A percentile compares a stretch with the other conserved stretches of the same genome.
Conservation (phyloP, 2,329 filamentous ascomycete genomes). For the Aphanocladium album region DNA sequence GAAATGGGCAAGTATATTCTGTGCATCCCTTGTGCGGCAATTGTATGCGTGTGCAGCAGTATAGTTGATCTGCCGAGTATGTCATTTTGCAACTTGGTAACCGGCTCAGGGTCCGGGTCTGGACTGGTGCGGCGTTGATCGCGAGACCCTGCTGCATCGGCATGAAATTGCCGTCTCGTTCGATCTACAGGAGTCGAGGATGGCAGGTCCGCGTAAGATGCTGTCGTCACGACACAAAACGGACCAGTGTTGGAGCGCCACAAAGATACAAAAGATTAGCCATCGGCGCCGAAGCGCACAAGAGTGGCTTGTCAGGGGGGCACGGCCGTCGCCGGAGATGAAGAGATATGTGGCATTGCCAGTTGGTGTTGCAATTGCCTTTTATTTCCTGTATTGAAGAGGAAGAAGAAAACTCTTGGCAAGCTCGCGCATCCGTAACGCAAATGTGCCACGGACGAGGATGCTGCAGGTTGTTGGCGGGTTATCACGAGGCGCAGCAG, state of each 20-base stretch:
- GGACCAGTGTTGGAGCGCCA: neutral
- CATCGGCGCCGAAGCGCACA: constrained; percentile 7
- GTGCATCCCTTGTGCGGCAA: neutral
- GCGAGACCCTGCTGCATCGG: neutral
- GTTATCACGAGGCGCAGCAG: neutral
- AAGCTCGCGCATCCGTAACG: constrained; percentile 3
- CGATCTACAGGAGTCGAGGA: neutral
- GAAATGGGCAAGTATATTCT: neutral
- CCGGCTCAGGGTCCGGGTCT: neutral
- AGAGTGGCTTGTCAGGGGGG: neutral
- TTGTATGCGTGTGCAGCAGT: neutral
- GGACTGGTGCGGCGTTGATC: neutral
- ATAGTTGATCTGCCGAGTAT: no score
- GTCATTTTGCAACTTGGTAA: neutral
- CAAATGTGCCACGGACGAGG: neutral
- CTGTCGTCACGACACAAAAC: constrained; percentile 5
- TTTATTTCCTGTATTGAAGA: neutral
- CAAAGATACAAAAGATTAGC: neutral
- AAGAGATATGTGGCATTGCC: no score
- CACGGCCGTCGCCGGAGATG: neutral
- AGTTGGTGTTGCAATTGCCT: no score
- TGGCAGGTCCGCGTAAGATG: constrained; percentile 3
- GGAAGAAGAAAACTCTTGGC: neutral
- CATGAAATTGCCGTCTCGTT: constrained; percentile 1
- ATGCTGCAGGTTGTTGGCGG: neutral